Conservation (phyloP, 2,329 filamentous ascomycete genomes). For the Trichoderma sp. region DNA sequence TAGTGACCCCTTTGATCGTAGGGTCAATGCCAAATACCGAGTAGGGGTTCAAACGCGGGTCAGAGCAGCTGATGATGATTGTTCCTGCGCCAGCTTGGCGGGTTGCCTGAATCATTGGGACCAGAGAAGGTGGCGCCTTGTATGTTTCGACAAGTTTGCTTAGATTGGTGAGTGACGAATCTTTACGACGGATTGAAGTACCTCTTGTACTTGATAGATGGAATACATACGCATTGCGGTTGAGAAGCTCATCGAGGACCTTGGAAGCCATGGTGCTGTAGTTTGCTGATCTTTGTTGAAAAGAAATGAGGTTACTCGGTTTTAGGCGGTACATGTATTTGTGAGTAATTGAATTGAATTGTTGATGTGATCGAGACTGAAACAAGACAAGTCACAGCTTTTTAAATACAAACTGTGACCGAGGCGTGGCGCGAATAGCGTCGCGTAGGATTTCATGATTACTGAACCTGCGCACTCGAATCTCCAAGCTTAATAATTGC, state of each 20-base stretch:
- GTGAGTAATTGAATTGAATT: background rate
- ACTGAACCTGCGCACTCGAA: background rate
- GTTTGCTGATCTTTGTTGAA: background rate
- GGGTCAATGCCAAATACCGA: background rate
- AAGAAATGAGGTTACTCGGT: too few relatives aligned
- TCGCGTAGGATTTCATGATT: background rate
- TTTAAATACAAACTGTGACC: background rate
- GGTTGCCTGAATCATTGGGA: background rate
- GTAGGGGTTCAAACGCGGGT: background rate
- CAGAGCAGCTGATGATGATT: conserved; percentile 9
- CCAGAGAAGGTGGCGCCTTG: background rate
- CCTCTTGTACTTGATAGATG: background rate
- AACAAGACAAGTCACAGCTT: background rate
- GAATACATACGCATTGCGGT: background rate
- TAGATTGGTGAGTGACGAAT: background rate
- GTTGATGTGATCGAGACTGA: background rate
- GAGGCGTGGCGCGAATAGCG: background rate
- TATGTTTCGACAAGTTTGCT: background rate
- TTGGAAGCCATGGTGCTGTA: background rate
- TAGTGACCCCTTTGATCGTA: background rate
- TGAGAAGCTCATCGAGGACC: background rate
- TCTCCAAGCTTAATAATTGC: background rate
- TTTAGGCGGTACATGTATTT: background rate
- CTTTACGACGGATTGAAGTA: too few relatives aligned
- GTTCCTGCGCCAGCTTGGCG: background rate